A percentile compares a stretch with the other conserved stretches of the same genome.
Conservation (phyloP, 345 rosid species). For the Garcia nutans region DNA sequence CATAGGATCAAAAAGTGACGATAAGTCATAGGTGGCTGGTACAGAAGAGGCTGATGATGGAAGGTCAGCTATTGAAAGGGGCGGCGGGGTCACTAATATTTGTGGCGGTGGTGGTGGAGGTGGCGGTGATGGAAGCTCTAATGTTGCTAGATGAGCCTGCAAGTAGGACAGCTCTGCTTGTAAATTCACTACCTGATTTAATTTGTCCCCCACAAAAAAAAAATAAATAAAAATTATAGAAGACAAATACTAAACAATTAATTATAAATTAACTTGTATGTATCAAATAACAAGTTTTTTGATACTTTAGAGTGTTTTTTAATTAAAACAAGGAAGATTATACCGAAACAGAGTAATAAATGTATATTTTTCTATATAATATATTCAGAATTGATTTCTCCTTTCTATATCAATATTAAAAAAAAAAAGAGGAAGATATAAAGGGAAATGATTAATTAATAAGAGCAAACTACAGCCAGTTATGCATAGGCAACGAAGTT, state of each 20-base stretch:
- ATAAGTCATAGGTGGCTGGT: conserved; percentile 58
- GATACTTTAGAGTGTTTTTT: no score
- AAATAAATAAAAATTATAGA: neutral
- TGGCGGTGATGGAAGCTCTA: conserved; percentile 25
- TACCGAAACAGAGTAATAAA: no score
- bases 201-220: neutral
- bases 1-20: conserved; percentile 71
- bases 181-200: conserved; percentile 30
- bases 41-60: conserved; percentile 52
- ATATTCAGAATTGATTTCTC: no score
- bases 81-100: conserved; percentile 26
- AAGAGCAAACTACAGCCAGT: neutral
- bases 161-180: conserved; percentile 32
- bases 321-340: no score
- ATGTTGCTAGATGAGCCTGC: conserved; percentile 28
- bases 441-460: no score
- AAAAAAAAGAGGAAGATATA: no score
- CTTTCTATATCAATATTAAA: no score
- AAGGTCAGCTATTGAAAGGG: conserved; percentile 72
- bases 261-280: no score
- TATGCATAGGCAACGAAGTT: neutral
- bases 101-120: conserved; percentile 30
- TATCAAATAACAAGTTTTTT: no score
- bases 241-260: no score
- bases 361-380: no score